Evolutionary conservation across 192 early-diverging fungal genomes (phyloP), one percentile per base, ranked within the genome.

Genomic region (Coemansia sp.): DNA sequence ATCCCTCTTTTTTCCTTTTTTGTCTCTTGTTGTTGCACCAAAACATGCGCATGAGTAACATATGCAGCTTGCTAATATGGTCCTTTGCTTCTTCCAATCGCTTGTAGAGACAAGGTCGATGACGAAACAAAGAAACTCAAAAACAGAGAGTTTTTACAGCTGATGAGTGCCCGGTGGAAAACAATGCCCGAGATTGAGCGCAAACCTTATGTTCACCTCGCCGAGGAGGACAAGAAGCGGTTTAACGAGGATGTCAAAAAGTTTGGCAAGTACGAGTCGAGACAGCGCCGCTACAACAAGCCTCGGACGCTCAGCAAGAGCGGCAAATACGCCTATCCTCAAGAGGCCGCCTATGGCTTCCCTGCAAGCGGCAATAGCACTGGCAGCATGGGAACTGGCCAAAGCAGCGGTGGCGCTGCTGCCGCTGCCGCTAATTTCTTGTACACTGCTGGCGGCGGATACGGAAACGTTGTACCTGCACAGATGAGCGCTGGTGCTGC

Each of bases 101-200:
- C 3, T 51, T 51, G 12, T 51, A 82, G 83, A 34, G 57, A 68
- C 48, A 70, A 71, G 62, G 74, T 73, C 6, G 75, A 73, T 13
- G 75, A 77, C 33, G 70, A 74, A 13, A 71, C 71, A 15, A 82
- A 67, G 18, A 62, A 60, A 43, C 74, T 84, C 58, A 84, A 84
- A 61, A 84, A 84, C 75, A 77, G 78, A 59, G 78, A 74, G 58
- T 84, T 84, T 68, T 37, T 84, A 40, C 77, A 72, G 64, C 66
- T 84, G 57, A 84, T 84, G 82, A 81, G 78, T 49, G 61, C 72
- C 5, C 70, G 74, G 18, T 84, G 82, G 82, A 80, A 81, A 48
- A 34, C 26, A n/a, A 64, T 84, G 68, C 37, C 74, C 7, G 75
- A 77, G 13, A 64, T 66, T 12, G 71, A 77, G 26, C 78, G 78